Base-by-base conservation (phyloP, 1,284 basidiomycete species). In the Marasmius oreades region DNA sequence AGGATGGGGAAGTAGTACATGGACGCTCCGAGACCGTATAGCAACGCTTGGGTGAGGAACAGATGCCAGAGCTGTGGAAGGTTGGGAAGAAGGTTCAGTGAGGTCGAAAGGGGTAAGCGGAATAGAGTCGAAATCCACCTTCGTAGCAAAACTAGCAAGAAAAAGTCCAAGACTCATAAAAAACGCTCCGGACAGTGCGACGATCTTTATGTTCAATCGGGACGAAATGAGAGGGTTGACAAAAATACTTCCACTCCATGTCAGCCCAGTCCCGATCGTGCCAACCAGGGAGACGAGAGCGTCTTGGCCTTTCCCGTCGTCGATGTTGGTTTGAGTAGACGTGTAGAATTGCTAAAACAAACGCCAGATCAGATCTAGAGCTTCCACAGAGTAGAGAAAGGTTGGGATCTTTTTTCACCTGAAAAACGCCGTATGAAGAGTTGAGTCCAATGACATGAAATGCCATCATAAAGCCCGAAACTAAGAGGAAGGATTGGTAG, bases 201-300 rank as follows among this genome's bases (percentile, higher is more conserved):
- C 68, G 18, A 70, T 59, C 52, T 69, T 69, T 7, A 75, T 61
- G 56, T 73, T 67, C 46, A 70, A 65, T 5, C 68, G 55, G 12
- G 70, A 65, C 5, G 72, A 64, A n/a, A 78, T 72, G 36, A 77
- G 61, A 2, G 74, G 72, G 55, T 74, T 76, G 46, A 77, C 76
- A 53, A 75, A 74, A 51, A 79, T 74, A 44, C 75, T 70, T 20
- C 77, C 77, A 57, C 75, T 75, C 77, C 77, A 79, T 0, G 76
- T 78, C 24, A 78, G 63, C 0, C 77, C 75, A 36, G 72, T 72
- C 3, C 75, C 77, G 33, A 78, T 67, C 1, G 75, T 76, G 1
- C 77, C 77, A 2, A 77, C 70, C 3, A 77, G 66, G 1, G 77
- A 73, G 0, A 77, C 71, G 2, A 77, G 62, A 8, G 76, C 73